Conservation (phyloP, 768 basidiomycete genomes). For the Leccinum disarticulatum region DNA sequence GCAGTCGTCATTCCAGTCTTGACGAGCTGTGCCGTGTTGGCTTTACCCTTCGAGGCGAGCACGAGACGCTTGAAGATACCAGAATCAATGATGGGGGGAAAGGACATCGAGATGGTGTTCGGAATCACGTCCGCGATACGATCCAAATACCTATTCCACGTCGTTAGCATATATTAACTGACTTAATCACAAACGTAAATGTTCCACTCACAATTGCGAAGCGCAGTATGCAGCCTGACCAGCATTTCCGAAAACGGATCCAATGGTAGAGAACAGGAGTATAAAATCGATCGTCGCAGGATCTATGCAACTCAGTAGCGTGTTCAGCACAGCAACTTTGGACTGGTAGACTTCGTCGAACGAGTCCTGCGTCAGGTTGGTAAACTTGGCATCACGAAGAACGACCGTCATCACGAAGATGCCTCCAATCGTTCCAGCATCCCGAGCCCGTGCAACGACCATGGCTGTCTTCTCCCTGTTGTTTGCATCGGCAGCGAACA, state of each 20-base stretch:
- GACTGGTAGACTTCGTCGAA: conserved; percentile 29
- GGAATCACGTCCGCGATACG: conserved; percentile 31
- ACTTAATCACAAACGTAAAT: no score
- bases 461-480: conserved; percentile 23
- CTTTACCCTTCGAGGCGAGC: conserved; percentile 25
- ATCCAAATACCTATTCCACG: conserved; percentile 29
- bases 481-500: conserved; percentile 28
- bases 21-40: conserved; percentile 29
- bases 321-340: conserved; percentile 21
- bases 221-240: conserved; percentile 26
- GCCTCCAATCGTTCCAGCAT: conserved; percentile 31
- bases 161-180: neutral
- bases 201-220: conserved; percentile 8
- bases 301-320: conserved; percentile 16
- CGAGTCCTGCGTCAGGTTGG: conserved; percentile 33
- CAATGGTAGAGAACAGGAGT: conserved; percentile 35
- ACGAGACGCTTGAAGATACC: conserved; percentile 36
- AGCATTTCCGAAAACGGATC: conserved; percentile 33
- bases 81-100: conserved; percentile 36
- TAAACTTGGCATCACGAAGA: conserved; percentile 34
- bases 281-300: conserved; percentile 31
- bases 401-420: conserved; percentile 37
- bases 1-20: conserved; percentile 35
- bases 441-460: conserved; percentile 23
- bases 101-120: conserved; percentile 34